Evolutionary conservation across 176 grass and related monocot genomes (phyloP), one percentile per base, ranked within the genome.

Genomic region (Oryza punctata): DNA sequence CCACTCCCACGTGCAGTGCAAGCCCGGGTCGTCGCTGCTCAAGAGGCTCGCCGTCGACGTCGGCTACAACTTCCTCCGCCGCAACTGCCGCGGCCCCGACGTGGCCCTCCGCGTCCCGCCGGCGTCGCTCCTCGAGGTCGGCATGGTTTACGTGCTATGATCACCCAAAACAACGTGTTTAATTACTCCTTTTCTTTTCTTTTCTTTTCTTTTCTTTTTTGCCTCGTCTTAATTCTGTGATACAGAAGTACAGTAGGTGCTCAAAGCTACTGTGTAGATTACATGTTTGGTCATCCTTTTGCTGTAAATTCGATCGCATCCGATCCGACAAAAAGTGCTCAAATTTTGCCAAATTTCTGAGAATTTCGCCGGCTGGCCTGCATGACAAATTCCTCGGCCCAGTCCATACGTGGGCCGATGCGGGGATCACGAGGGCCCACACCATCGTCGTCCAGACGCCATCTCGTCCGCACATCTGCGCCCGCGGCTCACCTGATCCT

Each of bases 141-240:
- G 96, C 64, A 92, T 99, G 96, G 96, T 99, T 3, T 99, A 99
- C 86, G 96, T 99, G 70, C 85, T 99, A 28, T 99, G 86, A 38
- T 38, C 37, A 38, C 7, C 37, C 7, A 38, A 38, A 38, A 33
- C 26, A 15, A 29, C 73, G 19, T 13, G 15, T 2, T 21, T 35
- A 60, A 23, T 60, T 60, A 60, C 54, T n/a, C 54, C 4, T 16
- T 16, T 9, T n/a, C 12, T n/a, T n/a, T 8, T 15, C 1, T 11
- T 10, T 35, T 35, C 4, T 16, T 23, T 16, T 23, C 12, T 14
- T 13, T 4, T 23, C 0, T 5, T 10, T 35, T 35, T 21, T 3
- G 12, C 47, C 47, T 47, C 24, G 26, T 49, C 12, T 66, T 30
- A 13, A 44, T 33, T 38, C 24, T 35, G 73, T 54, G 50, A 21